Evolutionary conservation across 2,329 filamentous ascomycete species (phyloP).

Genomic region (Botrytis hyacinthi): DNA sequence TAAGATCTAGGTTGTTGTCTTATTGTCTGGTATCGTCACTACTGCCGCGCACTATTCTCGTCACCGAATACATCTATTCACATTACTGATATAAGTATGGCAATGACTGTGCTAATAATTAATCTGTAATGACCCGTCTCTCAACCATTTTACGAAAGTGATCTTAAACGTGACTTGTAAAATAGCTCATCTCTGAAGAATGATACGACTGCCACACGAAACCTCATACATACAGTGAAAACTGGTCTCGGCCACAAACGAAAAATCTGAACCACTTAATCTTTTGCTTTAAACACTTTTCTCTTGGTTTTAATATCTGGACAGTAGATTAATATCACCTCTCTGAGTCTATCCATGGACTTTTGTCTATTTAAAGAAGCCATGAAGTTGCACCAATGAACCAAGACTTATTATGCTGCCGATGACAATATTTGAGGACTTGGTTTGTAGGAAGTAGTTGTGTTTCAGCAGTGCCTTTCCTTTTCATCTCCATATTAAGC

Average conservation of each 20-base stretch:
- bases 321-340: neutral
- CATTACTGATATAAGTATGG: neutral
- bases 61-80: neutral
- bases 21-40: accelerated
- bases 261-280: neutral
- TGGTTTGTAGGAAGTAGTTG: neutral
- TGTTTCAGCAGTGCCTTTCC: neutral
- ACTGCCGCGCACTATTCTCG: neutral
- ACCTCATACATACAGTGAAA: neutral
- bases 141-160: neutral
- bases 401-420: neutral
- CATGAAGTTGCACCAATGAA: neutral
- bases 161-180: neutral
- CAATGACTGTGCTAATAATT: neutral
- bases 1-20: no score
- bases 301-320: neutral
- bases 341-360: neutral
- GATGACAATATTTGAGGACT: neutral
- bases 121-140: neutral
- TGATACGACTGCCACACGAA: neutral
- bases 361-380: neutral
- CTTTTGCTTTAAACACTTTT: neutral
- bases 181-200: neutral
- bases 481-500: neutral
- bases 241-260: neutral